phyloP scores from a whole-genome alignment of 2,329 filamentous ascomycete genomes.

The Dactylonectria estremocensis region DNA sequence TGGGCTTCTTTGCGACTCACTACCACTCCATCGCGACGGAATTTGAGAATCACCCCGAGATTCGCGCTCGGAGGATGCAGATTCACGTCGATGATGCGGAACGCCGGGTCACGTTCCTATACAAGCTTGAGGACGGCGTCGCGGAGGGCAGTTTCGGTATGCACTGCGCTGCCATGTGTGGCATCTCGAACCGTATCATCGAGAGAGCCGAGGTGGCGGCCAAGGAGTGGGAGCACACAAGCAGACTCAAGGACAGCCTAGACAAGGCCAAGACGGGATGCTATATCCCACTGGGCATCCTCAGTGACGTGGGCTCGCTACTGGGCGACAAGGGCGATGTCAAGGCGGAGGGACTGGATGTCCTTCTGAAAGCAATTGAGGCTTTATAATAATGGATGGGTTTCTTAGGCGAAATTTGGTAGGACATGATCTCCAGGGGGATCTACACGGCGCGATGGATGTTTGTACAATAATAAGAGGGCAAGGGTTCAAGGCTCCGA shows the following conservation, averaged over 20 bases:
- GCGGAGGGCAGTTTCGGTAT: slow-evolving; percentile 98
- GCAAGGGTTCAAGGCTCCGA: slow-evolving; percentile 29
- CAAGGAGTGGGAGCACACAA: slow-evolving; percentile 95
- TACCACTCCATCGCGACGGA: slow-evolving; percentile 95
- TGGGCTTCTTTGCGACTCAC: slow-evolving; percentile 98
- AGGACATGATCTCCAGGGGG: neutral
- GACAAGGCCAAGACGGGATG: slow-evolving; percentile 85
- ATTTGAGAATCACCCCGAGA: slow-evolving; percentile 91
- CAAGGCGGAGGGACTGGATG: slow-evolving; percentile 68
- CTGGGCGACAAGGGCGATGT: slow-evolving; percentile 72
- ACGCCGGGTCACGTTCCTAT: slow-evolving; percentile 94
- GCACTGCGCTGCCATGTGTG: slow-evolving; percentile 99
- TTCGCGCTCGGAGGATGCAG: slow-evolving; percentile 89
- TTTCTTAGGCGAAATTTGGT: slow-evolving; percentile 6
- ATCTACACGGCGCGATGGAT: slow-evolving; percentile 32
- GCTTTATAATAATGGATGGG: slow-evolving; percentile 59
- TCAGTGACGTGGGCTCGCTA: slow-evolving; percentile 89
- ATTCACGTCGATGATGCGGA: slow-evolving; percentile 91
- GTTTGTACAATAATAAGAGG: slow-evolving; percentile 31
- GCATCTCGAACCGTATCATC: slow-evolving; percentile 87
- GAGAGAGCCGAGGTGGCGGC: slow-evolving; percentile 91
- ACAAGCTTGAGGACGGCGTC: slow-evolving; percentile 93
- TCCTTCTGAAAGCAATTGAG: slow-evolving; percentile 73
- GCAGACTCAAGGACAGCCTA: slow-evolving; percentile 87
- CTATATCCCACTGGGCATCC: slow-evolving; percentile 86